Conservation (phyloP, 2,329 filamentous ascomycete genomes). For the Colletotrichum gigasporum region DNA sequence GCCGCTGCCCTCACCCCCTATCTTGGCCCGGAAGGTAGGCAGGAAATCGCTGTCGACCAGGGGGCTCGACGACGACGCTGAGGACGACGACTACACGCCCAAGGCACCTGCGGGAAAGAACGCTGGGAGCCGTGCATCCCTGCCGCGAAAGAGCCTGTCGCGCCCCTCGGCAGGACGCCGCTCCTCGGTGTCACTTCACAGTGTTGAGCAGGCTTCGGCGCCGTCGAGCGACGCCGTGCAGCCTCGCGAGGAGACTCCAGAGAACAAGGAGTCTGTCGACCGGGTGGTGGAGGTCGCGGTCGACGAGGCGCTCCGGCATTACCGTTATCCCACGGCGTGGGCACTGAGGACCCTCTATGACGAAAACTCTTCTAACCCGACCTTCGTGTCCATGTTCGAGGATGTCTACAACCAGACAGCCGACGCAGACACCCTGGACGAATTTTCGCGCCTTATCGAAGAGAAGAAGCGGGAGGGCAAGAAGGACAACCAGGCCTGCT, state of each 20-base stretch:
- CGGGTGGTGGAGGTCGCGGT: constrained; percentile 67
- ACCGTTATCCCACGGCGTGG: constrained; percentile 70
- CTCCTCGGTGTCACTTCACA: constrained; percentile 22
- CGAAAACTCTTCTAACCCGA: constrained; percentile 59
- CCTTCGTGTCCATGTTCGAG: constrained; percentile 66
- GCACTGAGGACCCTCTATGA: constrained; percentile 69
- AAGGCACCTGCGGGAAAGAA: constrained; percentile 23
- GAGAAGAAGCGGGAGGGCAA: constrained; percentile 67
- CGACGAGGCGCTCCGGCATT: constrained; percentile 64
- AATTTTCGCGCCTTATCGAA: constrained; percentile 61
- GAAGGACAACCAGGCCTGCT: constrained; percentile 59
- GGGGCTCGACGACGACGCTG: constrained; percentile 28
- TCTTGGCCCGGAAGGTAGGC: constrained; percentile 8
- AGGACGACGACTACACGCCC: constrained; percentile 21
- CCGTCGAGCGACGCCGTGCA: constrained; percentile 28
- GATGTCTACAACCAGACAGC: constrained; percentile 67
- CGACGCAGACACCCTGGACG: constrained; percentile 58
- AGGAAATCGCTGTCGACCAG: constrained; percentile 20
- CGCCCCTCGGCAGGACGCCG: constrained; percentile 28
- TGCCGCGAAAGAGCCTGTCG: constrained; percentile 31
- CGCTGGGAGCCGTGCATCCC: constrained; percentile 14
- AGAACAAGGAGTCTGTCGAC: constrained; percentile 56
- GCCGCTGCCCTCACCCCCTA: constrained; percentile 21
- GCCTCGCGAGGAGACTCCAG: constrained; percentile 22
- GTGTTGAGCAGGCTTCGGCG: constrained; percentile 3